These are phyloP conservation scores for Rhynchospora pubera DNA, from an alignment of 176 grass and related monocot genomes.

Conservation along the genomic window DNA sequence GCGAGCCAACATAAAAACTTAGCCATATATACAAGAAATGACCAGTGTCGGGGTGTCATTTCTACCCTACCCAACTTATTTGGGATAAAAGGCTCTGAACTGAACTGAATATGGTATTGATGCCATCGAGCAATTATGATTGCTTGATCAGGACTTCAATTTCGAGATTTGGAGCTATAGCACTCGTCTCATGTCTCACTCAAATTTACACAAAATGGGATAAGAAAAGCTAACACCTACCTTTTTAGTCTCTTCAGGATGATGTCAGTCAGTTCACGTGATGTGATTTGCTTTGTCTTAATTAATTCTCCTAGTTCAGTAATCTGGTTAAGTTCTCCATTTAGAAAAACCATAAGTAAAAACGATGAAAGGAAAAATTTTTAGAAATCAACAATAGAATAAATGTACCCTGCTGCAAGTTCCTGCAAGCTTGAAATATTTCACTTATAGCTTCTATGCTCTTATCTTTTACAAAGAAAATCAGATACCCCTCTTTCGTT, in stretches of 20 bases:
- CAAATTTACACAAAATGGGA: neutral
- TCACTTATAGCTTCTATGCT: neutral
- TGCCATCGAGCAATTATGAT: neutral
- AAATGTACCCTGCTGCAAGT: neutral
- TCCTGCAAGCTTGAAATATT: neutral
- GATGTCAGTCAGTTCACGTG: conserved; percentile 63
- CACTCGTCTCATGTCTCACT: neutral
- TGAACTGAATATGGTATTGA: neutral
- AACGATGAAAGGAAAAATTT: neutral
- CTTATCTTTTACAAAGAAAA: neutral
- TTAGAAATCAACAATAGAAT: neutral
- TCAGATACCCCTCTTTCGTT: neutral
- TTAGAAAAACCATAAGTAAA: neutral
- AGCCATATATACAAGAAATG: too few species aligned
- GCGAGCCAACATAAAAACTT: too few species aligned
- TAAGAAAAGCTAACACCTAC: conserved; percentile 18
- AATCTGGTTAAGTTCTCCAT: conserved; percentile 30
- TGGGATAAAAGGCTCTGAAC: neutral
- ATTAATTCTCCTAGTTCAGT: conserved; percentile 74
- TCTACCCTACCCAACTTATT: too few species aligned
- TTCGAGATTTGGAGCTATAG: neutral
- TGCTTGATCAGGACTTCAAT: neutral
- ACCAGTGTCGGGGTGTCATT: too few species aligned
- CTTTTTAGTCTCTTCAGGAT: conserved; percentile 82
- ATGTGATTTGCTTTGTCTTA: conserved; percentile 78